Evolutionary conservation across 768 basidiomycete species (phyloP).

Genomic region (Lyophyllum atratum): DNA sequence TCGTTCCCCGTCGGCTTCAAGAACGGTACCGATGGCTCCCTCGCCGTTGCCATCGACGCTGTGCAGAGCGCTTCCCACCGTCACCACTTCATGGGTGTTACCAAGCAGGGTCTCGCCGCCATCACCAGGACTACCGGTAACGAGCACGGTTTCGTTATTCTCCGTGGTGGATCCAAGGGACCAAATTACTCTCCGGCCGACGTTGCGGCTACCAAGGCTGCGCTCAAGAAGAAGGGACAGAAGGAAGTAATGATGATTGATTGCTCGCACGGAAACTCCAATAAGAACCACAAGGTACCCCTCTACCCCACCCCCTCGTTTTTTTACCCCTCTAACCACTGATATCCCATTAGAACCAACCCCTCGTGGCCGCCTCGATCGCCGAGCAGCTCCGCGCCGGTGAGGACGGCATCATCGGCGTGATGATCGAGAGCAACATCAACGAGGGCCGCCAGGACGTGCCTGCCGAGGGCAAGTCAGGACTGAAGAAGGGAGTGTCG

Average conservation of each 20-base stretch:
- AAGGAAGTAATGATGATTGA: constrained; percentile 96
- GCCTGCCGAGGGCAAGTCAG: constrained; percentile 68
- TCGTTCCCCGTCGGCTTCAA: constrained; percentile 99
- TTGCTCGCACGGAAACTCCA: constrained; percentile 95
- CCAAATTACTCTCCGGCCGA: constrained; percentile 86
- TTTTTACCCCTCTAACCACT: too few relatives aligned
- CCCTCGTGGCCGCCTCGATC: constrained; percentile 87
- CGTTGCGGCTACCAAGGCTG: constrained; percentile 73
- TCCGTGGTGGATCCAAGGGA: constrained; percentile 86
- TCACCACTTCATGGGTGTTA: constrained; percentile 95
- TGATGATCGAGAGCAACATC: constrained; percentile 95
- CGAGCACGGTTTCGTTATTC: constrained; percentile 94
- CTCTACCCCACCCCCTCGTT: too few relatives aligned
- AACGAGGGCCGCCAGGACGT: constrained; percentile 87
- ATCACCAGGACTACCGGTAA: constrained; percentile 85
- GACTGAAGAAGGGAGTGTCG: too few relatives aligned
- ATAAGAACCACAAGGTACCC: constrained; percentile 87
- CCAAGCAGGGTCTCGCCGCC: constrained; percentile 92
- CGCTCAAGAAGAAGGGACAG: constrained; percentile 77
- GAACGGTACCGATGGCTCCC: constrained; percentile 93
- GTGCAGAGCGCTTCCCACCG: constrained; percentile 91
- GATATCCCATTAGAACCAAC: too few relatives aligned
- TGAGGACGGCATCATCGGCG: constrained; percentile 90
- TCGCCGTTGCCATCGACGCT: constrained; percentile 91
- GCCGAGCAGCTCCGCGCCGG: constrained; percentile 68